Evolutionary conservation across 768 basidiomycete genomes (phyloP).

Genomic region (Hydnomerulius pinastri): DNA sequence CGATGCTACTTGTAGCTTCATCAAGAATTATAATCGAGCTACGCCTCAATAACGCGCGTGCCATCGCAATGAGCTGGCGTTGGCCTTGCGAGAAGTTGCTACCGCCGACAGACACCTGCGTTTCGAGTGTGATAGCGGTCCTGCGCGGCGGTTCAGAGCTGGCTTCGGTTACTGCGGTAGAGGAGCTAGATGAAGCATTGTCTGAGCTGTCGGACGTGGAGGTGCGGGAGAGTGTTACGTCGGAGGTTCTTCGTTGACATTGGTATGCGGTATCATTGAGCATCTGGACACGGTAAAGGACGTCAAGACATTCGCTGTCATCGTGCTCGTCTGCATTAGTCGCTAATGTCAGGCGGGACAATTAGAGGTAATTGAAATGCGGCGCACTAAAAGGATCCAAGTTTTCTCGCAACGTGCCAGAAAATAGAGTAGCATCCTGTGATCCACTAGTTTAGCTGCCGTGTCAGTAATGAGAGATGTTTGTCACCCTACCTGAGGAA

Average conservation of each 20-base stretch:
- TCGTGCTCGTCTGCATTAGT: conserved; percentile 57
- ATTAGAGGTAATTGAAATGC: not conserved
- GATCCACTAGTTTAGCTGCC: not conserved
- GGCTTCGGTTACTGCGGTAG: conserved; percentile 47
- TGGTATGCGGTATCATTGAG: conserved; percentile 39
- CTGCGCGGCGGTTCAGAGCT: conserved; percentile 48
- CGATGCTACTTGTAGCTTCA: conserved; percentile 80
- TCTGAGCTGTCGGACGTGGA: conserved; percentile 28
- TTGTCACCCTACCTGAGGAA: conserved; percentile 46
- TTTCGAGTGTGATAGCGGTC: conserved; percentile 61
- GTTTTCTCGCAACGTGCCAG: conserved; percentile 71
- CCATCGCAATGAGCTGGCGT: conserved; percentile 81
- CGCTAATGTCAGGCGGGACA: not conserved
- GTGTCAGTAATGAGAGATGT: not conserved
- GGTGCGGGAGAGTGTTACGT: conserved; percentile 37
- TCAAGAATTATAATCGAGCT: conserved; percentile 74
- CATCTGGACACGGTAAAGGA: conserved; percentile 75
- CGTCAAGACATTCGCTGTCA: conserved; percentile 76
- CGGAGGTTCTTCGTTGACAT: conserved; percentile 48
- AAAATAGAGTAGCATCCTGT: conserved; percentile 68
- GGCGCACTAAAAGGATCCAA: conserved; percentile 61
- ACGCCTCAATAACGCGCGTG: conserved; percentile 67
- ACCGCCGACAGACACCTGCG: conserved; percentile 78
- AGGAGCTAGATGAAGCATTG: conserved; percentile 41
- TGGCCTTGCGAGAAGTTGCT: conserved; percentile 90